Base-by-base conservation (phyloP, 140 eudicot genomes). In the Erigeron philadelphicus region DNA sequence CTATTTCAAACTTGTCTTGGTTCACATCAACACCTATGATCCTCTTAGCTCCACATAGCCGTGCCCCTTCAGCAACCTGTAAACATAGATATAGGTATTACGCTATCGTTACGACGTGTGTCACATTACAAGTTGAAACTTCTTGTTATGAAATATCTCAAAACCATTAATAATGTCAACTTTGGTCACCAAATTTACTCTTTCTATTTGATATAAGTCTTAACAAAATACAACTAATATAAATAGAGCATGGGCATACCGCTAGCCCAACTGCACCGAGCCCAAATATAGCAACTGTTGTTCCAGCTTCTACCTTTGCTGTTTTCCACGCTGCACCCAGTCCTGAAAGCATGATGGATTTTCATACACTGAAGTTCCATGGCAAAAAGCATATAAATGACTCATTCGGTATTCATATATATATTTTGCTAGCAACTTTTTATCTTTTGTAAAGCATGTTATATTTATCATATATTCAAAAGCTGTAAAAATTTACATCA, bases 51-150 rank as follows among this genome's bases (percentile, higher is more conserved):
- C 96, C 96, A 80, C 95, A 70, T 65, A 93, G 70, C 73, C 96
- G 78, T 61, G 98, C 88, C 43, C 96, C 98, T 72, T 89, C 96
- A 0, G 96, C 95, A 67, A 93, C 98, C 95, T 93, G 38, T 61
- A 74, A 61, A 8, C 31, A 23, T 38, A 48, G 10, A 42, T 61
- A 55, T 15, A 18, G 3, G 43, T 38, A 44, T 72, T 66, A 54
- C 61, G n/a, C 44, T 38, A 52, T 59, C 62, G 1, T 40, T 38
- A 56, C 7, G 43, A 40, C 4, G 44, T 13, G 47, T 10, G 9
- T 11, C 21, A 18, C 16, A 17, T 43, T 64, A 41, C 64, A 67
- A 64, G 10, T 31, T 19, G 42, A n/a, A 61, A 13, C 46, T 6
- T 8, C 6, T 42, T 9, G 40, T 19, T 18, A 31, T 21, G 10